A percentile compares a stretch with the other conserved stretches of the same genome.
phyloP scores from a whole-genome alignment of 1,139 yeast species.

The Candida sp. region DNA sequence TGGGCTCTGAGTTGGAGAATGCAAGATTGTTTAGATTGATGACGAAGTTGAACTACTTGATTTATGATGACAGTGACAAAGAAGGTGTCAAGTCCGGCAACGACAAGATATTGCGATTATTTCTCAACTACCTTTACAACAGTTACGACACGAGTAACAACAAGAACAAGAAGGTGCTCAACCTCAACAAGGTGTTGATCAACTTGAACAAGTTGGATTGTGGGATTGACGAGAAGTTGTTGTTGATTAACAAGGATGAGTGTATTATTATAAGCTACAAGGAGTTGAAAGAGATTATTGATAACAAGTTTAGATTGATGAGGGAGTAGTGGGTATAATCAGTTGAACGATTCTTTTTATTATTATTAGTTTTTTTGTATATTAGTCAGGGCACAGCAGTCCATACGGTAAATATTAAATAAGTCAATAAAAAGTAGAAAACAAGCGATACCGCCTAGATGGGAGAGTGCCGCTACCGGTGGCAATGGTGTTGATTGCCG shows the following conservation, averaged over 20 bases:
- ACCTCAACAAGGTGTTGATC: conserved; percentile 79
- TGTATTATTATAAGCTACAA: conserved; percentile 83
- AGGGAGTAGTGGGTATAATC: conserved; percentile 5
- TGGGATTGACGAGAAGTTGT: conserved; percentile 83
- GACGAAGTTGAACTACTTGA: conserved; percentile 78
- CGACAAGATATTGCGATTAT: conserved; percentile 74
- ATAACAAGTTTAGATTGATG: conserved; percentile 69
- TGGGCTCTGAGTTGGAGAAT: conserved; percentile 83
- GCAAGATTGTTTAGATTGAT: conserved; percentile 84
- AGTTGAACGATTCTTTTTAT: conserved; percentile 1
- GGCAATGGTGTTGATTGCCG: neutral
- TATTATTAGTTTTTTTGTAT: conserved; percentile 1
- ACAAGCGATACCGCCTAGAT: neutral
- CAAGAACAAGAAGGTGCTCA: conserved; percentile 64
- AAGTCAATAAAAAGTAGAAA: conserved; percentile 2
- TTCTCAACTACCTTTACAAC: conserved; percentile 86
- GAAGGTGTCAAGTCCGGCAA: conserved; percentile 80
- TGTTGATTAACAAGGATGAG: conserved; percentile 83
- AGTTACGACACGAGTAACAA: conserved; percentile 77
- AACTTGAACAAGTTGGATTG: conserved; percentile 91
- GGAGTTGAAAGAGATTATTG: conserved; percentile 77
- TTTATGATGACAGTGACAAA: conserved; percentile 60
- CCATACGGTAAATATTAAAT: neutral
- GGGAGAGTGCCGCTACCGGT: neutral
- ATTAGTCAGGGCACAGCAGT: neutral